Base-by-base conservation (phyloP, 345 rosid species). In the Corymbia maculata region DNA sequence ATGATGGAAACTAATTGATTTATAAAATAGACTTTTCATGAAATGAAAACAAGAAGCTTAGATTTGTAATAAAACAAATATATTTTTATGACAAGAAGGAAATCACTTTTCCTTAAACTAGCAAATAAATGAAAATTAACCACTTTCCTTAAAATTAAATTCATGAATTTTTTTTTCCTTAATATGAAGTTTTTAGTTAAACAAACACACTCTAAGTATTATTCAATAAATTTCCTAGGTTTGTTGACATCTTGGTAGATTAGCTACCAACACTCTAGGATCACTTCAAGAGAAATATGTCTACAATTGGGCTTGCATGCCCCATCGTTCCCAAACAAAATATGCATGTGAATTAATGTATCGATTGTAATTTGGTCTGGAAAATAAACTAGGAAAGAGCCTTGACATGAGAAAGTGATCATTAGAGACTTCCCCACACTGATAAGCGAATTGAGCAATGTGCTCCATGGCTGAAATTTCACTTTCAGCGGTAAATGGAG, bases 1-100 rank as follows among this genome's bases (percentile, higher is more conserved):
- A 55, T 8, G 1, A 55, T 0, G 6, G 21, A 55, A 55, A 0
- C 22, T 55, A 22, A 22, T 55, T 12, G 0, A 21, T 22, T 5
- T 55, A 22, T 5, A 22, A 21, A 55, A 36, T 4, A 36, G 42
- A 36, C 42, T 36, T 36, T 36, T 36, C 42, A 36, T 36, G 42
- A 36, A 36, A 36, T 36, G 42, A 36, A 55, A 22, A 9, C 9
- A 21, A 55, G 0, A 22, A 55, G 22, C 4, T 55, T 55, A 9
- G 2, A 55, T 55, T 9, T 0, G 61, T 8, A 2, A 55, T 36
- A 55, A 22, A 55, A 55, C 0, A 0, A 55, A 1, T 55, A 8
- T 12, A 8, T 12, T 55, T 55, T 55, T 55, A 22, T 55, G 26
- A 55, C 2, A 22, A 55, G 61, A 55, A 55, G 13, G 26, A 55